Conservation (phyloP, 2,329 filamentous ascomycete genomes). For the Aspergillus tanneri region DNA sequence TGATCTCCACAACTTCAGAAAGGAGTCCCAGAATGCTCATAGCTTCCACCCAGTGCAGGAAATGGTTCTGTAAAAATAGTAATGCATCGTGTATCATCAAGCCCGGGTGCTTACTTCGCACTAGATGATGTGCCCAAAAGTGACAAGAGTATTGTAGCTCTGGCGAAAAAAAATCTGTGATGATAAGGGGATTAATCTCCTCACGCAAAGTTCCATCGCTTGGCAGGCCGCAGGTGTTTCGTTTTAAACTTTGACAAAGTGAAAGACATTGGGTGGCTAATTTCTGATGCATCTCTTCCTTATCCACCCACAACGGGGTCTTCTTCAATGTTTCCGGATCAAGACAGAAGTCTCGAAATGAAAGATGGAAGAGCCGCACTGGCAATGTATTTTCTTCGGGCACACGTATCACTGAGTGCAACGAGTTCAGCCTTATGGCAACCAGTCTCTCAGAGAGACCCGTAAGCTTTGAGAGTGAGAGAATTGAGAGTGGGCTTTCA, state of each 20-base stretch:
- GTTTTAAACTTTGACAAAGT: too few relatives aligned
- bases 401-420: slow-evolving; percentile 8
- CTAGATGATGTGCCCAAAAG: slow-evolving; percentile 32
- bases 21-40: slow-evolving; percentile 20
- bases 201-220: slow-evolving; percentile 6
- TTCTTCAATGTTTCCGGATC: neutral
- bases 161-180: slow-evolving; percentile 13
- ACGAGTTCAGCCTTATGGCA: neutral
- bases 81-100: slow-evolving; percentile 4
- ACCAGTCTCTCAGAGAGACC: neutral
- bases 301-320: neutral
- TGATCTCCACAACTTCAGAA: slow-evolving; percentile 16
- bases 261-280: too few relatives aligned
- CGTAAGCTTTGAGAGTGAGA: slow-evolving; percentile 3
- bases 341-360: slow-evolving; percentile 10
- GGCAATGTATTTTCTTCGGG: neutral
- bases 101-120: slow-evolving; percentile 9
- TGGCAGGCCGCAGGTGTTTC: neutral
- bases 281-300: neutral
- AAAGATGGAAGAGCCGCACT: slow-evolving; percentile 5
- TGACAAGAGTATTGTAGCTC: slow-evolving; percentile 28
- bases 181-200: slow-evolving; percentile 3
- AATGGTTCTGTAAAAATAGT: slow-evolving; percentile 21
- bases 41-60: slow-evolving; percentile 29
- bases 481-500: slow-evolving; percentile 3